phyloP scores from a whole-genome alignment of 139 green algal species.

The Ostreobium quekettii region DNA sequence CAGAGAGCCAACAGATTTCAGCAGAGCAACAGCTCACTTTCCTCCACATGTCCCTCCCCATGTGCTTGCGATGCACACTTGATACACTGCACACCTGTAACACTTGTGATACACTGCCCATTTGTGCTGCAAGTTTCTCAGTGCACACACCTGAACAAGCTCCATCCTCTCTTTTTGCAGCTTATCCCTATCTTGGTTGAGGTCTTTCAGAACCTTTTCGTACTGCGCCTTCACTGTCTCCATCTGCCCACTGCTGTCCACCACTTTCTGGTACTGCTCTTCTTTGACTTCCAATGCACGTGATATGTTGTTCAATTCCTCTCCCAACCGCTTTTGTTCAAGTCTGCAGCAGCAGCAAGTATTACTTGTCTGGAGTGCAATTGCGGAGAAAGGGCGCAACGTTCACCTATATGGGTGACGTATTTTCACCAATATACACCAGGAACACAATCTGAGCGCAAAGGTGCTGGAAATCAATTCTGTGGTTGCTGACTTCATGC shows the following conservation, averaged over 20 bases:
- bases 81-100: neutral
- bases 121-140: neutral
- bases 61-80: conserved; percentile 1
- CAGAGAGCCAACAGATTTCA: too few species aligned
- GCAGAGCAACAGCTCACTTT: conserved; percentile 28
- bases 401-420: too few species aligned
- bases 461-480: too few species aligned
- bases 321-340: conserved; percentile 5
- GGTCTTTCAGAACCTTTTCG: conserved; percentile 4
- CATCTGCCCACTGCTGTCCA: neutral
- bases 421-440: too few species aligned
- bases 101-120: neutral
- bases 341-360: conserved; percentile 8
- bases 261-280: neutral
- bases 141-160: neutral
- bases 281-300: conserved; percentile 3
- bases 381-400: too few species aligned
- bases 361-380: too few species aligned
- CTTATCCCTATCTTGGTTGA: neutral
- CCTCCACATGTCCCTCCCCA: conserved; percentile 16
- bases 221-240: neutral
- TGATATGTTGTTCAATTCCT: neutral
- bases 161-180: conserved; percentile 11
- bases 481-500: too few species aligned
- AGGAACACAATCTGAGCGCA: too few species aligned